Evolutionary conservation across 208 protist species (phyloP), one percentile per base, ranked within the genome.

Genomic region (Acanthamoeba castellanii): DNA sequence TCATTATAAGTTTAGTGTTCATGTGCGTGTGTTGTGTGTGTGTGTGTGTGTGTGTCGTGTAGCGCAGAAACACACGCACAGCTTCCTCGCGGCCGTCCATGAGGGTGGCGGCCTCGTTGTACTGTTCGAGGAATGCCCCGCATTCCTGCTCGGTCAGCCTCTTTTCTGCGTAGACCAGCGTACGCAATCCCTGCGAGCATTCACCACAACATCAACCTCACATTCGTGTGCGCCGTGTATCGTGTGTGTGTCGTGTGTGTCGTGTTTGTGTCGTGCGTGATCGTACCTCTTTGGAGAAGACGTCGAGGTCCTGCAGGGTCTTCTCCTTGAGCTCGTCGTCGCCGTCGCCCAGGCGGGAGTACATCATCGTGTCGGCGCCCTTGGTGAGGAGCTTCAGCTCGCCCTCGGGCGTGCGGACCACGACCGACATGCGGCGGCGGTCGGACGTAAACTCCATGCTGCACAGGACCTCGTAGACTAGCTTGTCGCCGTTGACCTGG

Each of bases 351-450:
- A 93, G 76, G 30, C 88, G 85, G 20, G 52, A 32, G 4, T 96
- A 34, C 7, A 97, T 97, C 9, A 96, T 95, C 11, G 96, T 93
- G 93, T 97, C 96, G 13, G 96, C 96, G 50, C 96, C 96, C 72
- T 97, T 97, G 34, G 59, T 95, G 50, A 95, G 90, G 14, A 97
- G 45, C 14, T 93, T 96, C 55, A 95, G 72, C 72, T 84, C 55
- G 55, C 82, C 82, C 3, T 30, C 11, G 34, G 5, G n/a, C 30
- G 91, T 55, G 30, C 64, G 72, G 18, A 97, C 25, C 7, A 96
- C 72, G 1, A 97, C 96, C 42, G 82, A 94, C 96, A 97, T 97
- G 34, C 96, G 68, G 16, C 89, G 74, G 47, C 96, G 76, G 70
- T 95, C 94, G 9, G 76, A 89, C 25, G 55, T 95, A 32, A 97